Base-by-base conservation (phyloP, 768 basidiomycete genomes). In the Boletales sp. region DNA sequence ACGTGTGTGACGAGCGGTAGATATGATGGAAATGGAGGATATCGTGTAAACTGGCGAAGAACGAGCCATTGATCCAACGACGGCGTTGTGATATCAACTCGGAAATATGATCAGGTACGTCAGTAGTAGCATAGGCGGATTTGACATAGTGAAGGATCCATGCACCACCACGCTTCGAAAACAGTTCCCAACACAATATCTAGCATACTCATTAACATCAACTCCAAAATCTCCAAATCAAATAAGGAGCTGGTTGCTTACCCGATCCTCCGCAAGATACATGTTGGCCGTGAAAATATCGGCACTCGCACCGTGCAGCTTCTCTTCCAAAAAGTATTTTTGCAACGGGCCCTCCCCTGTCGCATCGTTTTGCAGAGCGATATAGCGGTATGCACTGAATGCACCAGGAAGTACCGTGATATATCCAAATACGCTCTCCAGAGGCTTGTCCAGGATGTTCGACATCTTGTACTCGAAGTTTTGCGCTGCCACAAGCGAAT, bases 101-200 rank as follows among this genome's bases (percentile, higher is more conserved):
- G 0, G 95, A 91, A 15, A 95, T 84, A 81, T 90, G 85, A 62
- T 97, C 93, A 0, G 94, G 94, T 2, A 97, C 94, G 67, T 97
- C 93, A 2, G 92, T 94, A 18, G 91, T 80, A 3, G 86, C 94
- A 58, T 91, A 92, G 3, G 94, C 93, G 0, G 87, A 91, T 63
- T 97, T 94, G 70, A 97, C 94, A 61, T 94, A 99, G 72, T 97
- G 94, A 64, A 99, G 69, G 40, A 89, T 83, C 95, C 95, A 97
- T 21, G 88, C 76, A 3, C 83, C 86, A 14, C 86, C 85, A 11
- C 93, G 82, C 63, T 97, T 98, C n/a, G 90, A 89, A 30, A 97
- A 94, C 19, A 98, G 79, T 66, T 97, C 94, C 93, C 94, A 97
- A 67, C 94, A 97, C 2, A 98, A 75, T 55, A 97, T 97, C 83